These are phyloP conservation scores for Mycogone perniciosa DNA, from an alignment of 2,329 filamentous ascomycete species.

Conservation along the genomic window DNA sequence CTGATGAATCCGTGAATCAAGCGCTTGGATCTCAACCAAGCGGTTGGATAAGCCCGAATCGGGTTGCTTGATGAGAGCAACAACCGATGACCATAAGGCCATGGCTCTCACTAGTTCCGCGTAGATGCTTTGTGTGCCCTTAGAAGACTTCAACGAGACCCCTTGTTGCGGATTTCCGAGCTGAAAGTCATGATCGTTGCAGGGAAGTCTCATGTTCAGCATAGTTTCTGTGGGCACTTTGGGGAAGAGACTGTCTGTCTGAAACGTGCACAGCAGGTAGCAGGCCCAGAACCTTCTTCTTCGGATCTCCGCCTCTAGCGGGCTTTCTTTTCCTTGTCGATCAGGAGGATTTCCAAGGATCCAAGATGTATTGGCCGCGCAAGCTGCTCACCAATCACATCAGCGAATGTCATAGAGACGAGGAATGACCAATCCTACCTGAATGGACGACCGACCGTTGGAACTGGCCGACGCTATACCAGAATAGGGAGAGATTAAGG, in stretches of 20 bases:
- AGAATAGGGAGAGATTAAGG: slow-evolving; percentile 1
- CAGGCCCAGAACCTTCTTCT: slow-evolving; percentile 1
- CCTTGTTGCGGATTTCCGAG: background rate
- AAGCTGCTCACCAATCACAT: background rate
- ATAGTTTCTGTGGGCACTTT: slow-evolving; percentile 1
- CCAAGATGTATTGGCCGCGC: background rate
- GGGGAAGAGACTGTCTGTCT: background rate
- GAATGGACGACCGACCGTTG: background rate
- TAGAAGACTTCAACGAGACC: background rate
- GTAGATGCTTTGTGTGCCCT: slow-evolving; percentile 3
- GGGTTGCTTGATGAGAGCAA: background rate
- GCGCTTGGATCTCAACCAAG: background rate
- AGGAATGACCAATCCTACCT: background rate
- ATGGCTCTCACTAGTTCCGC: slow-evolving; percentile 1
- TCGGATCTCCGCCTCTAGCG: background rate
- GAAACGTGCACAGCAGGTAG: background rate
- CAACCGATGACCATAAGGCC: background rate
- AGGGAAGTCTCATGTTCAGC: background rate
- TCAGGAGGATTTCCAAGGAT: background rate
- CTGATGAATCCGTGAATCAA: slow-evolving; percentile 1
- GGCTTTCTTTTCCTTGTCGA: background rate
- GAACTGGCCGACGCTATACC: slow-evolving; percentile 2
- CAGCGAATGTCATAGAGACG: background rate
- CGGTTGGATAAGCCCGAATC: background rate
- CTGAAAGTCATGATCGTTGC: background rate